Base-by-base conservation (phyloP, 169 alveolate species). In the Cryptosporidium ryanae region DNA sequence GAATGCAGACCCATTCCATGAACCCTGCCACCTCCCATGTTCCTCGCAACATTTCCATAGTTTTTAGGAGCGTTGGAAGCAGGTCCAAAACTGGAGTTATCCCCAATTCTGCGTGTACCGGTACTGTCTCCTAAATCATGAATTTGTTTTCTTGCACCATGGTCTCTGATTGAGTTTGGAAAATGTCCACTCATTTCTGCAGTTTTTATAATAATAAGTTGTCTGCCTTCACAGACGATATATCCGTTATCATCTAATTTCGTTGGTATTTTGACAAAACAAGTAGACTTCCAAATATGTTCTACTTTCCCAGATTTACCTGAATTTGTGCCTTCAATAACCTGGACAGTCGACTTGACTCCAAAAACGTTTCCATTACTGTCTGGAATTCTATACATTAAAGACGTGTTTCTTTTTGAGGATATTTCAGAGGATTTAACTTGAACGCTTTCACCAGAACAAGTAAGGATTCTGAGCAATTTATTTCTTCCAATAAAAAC, bases 401-500 rank as follows among this genome's bases (percentile, higher is more conserved):
- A 31, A 57, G 87, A 76, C 8, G 87, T 76, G 15, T 61, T 55
- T 61, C 87, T 55, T 34, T 76, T 76, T 23, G 87, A 76, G 5
- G 87, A 76, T 25, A 76, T 76, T 61, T 76, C 87, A 2, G 87
- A 76, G 13, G 87, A 76, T 59, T 76, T 76, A 6, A 76, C 43
- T 59, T 67, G n/a, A 29, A 61, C 18, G 1, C 44, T 34, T 34
- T 76, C 87, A 18, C 87, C 87, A 13, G 68, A 38, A 46, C 76
- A 25, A 6, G 93, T 82, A 76, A 94, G 67, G 18, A 94, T 87
- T 32, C 90, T 91, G 48, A 93, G 82, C 21, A 89, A 82, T 29
- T 92, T 91, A 67, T 87, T 91, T 25, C 92, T 90, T 68, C 92
- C 95, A 18, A 94, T 92, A 64, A 91, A 91, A 3, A 92, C 91